A percentile compares a stretch with the other conserved stretches of the same genome.
phyloP scores from a whole-genome alignment of 129 eudicot genomes.

The Chrysanthemum makinoi region DNA sequence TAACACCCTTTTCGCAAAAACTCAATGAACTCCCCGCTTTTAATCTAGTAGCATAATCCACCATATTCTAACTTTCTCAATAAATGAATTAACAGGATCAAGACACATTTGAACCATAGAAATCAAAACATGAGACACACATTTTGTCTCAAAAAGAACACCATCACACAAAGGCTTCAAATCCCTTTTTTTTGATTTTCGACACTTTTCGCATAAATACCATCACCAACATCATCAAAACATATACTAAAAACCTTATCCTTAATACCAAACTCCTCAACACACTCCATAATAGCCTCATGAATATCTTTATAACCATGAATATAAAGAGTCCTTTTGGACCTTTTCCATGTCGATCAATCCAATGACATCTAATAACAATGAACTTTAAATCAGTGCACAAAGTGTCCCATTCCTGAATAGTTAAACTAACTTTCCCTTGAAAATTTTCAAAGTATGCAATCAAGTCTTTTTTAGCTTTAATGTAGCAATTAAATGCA shows the following conservation, averaged over 20 bases:
- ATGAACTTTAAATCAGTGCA: not conserved
- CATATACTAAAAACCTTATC: slow-evolving; percentile 11
- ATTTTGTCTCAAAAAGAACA: slow-evolving; percentile 1
- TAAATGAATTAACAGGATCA: slow-evolving; percentile 1
- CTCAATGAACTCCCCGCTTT: not conserved
- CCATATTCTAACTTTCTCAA: slow-evolving; percentile 4
- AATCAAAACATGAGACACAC: not conserved
- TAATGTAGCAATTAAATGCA: not conserved
- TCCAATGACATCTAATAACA: slow-evolving; percentile 12
- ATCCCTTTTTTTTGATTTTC: not conserved
- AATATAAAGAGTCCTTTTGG: not conserved
- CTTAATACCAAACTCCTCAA: not conserved
- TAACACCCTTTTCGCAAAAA: slow-evolving; percentile 5
- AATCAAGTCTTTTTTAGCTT: slow-evolving; percentile 9
- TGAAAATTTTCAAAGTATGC: slow-evolving; percentile 4
- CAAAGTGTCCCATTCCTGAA: slow-evolving; percentile 16
- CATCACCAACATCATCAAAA: slow-evolving; percentile 13
- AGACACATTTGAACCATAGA: slow-evolving; percentile 18
- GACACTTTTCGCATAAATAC: not conserved
- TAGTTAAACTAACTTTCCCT: slow-evolving; percentile 3
- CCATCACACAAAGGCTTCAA: not conserved
- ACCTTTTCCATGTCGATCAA: slow-evolving; percentile 23
- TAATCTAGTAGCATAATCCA: not conserved
- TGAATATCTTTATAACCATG: not conserved
- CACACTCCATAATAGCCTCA: not conserved